phyloP scores from a whole-genome alignment of 2,329 filamentous ascomycete species.

The Gliomastix tumulicola region DNA sequence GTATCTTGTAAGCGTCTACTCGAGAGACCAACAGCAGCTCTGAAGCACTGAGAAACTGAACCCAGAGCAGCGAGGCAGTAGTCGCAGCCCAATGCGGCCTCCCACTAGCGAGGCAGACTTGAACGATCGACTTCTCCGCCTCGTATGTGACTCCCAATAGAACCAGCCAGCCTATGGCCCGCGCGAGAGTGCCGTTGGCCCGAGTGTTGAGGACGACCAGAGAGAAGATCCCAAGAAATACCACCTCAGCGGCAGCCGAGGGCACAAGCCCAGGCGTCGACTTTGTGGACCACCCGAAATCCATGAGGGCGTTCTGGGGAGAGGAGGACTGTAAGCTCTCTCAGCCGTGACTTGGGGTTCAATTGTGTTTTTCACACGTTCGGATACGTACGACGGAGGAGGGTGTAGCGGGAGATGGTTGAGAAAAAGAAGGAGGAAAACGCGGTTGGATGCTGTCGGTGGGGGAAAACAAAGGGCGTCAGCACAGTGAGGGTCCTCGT shows the following conservation, averaged over 20 bases:
- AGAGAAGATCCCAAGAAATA: neutral
- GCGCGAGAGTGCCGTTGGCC: neutral
- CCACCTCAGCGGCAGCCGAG: neutral
- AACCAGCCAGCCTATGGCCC: neutral
- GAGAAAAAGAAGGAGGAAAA: too few species aligned
- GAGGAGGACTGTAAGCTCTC: too few species aligned
- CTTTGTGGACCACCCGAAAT: too few species aligned
- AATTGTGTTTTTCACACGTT: too few species aligned
- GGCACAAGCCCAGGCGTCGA: neutral
- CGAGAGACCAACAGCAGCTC: slow-evolving; percentile 2
- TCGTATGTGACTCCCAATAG: neutral
- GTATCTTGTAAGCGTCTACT: too few species aligned
- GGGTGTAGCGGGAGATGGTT: too few species aligned
- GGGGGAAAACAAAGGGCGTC: too few species aligned
- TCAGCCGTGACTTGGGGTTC: too few species aligned
- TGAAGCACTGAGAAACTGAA: slow-evolving; percentile 3
- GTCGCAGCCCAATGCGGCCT: slow-evolving; percentile 2
- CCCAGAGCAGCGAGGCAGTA: slow-evolving; percentile 2
- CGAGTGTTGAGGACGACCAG: neutral
- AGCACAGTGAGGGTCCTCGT: too few species aligned
- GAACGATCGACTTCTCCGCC: neutral
- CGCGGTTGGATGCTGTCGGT: too few species aligned
- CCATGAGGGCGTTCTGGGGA: too few species aligned
- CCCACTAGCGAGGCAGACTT: neutral
- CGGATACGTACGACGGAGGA: too few species aligned